Evolutionary conservation across 2,329 filamentous ascomycete species (phyloP), one percentile per base, ranked within the genome.

Genomic region (Hypoxylon sp.): DNA sequence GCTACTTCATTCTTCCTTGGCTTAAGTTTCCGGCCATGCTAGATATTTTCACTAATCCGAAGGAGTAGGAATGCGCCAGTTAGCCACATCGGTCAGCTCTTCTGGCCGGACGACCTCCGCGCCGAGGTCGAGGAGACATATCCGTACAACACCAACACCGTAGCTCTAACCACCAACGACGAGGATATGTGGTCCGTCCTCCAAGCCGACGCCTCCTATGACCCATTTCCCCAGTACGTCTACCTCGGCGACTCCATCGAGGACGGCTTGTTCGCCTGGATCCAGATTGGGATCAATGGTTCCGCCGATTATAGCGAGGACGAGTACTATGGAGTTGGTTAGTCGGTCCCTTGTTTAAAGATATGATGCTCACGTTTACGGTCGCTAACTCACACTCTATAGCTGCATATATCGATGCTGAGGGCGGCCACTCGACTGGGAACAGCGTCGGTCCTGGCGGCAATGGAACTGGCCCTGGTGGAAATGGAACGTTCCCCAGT

Each of bases 191-290:
- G 74, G 75, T 71, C 68, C 33, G 64, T 77, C 42, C 45, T 76
- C 33, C 68, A 72, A 42, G 70, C 74, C 26, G 72, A 74, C 48
- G 63, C 61, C 40, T 68, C 52, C 50, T 77, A 67, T 63, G 82
- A 85, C 66, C 85, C 84, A 1, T 79, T 86, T 73, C 78, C 84
- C 20, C 80, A 86, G 73, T 85, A 82, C 67, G 75, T 84, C 42
- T 82, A 84, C 56, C 81, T 87, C 24, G 83, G 85, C 3, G 80
- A 85, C 28, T 74, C 77, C 18, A 72, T 84, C 18, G 70, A 76
- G 9, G 82, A 83, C 64, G 82, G 82, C 16, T 70, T 84, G 24
- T 78, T 84, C 36, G 81, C 80, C 11, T 84, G 81, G 82, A 83
- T 84, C 65, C 78, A 79, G 63, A 79, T 84, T 26, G 81, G 81